Evolutionary conservation across 306 rosid species (phyloP), one percentile per base, ranked within the genome.

Genomic region (Medicago ruthenica): DNA sequence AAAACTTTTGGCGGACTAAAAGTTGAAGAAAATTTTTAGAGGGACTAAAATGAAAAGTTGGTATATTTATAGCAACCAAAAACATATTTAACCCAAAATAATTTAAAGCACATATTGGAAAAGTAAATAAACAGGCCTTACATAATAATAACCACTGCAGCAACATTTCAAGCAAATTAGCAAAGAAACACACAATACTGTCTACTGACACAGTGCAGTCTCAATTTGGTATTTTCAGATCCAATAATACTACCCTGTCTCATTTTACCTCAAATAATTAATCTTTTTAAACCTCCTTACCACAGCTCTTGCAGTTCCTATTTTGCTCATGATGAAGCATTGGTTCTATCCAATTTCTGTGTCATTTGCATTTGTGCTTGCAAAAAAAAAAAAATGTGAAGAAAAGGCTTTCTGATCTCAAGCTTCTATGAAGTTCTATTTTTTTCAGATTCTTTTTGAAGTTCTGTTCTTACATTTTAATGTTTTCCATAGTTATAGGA

Each of bases 391-490:
- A 21, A 44, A 8, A 7, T 44, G 8, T 22, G 22, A 44, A 42
- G 34, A 63, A 63, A 65, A 65, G 31, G 6, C 31, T 65, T 40
- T 41, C 4, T 40, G 27, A 40, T 65, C n/a, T 18, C 71, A 65
- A 65, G 50, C 53, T 40, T 65, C 53, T 18, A 10, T 15, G 16
- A 5, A 11, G 11, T 48, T 27, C 21, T 37, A 37, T 13, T 74
- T 20, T 20, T 55, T 22, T 34, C 37, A 64, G 5, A 47, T 57
- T 55, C 18, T 9, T 54, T 48, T 48, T 14, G 37, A 34, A 15
- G 37, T 45, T 74, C 9, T 61, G 11, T 74, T 50, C 79, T 48
- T 74, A 36, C 63, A 36, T 64, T 13, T 75, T 55, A 22, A 48
- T 47, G 50, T 48, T 27, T 48, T 48, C 41, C 63, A 2, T 75